Base-by-base conservation (phyloP, 352 stramenopile genomes). In the Globisporangium nunn region DNA sequence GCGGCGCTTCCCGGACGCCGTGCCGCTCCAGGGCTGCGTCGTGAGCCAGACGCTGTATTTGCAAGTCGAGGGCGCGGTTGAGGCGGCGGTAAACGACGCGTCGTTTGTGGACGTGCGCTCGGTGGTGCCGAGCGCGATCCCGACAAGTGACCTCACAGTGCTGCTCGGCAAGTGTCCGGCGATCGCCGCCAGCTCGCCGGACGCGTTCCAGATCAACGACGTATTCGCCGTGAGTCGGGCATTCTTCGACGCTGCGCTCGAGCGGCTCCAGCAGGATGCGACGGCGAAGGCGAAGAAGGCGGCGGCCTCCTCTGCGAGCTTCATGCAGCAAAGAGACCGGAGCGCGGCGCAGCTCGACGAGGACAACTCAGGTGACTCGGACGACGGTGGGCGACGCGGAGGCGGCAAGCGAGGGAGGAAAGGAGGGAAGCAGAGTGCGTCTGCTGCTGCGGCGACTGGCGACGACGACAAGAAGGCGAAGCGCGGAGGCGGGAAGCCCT, bases 61-160 rank as follows among this genome's bases (percentile, higher is more conserved):
- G 14, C 78, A 91, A 55, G 39, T 94, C 3, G 84, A 94, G 50
- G 82, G 72, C 29, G 73, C 78, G 11, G 72, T 94, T 6, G 84
- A 94, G 41, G 75, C 75, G 1, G 78, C 75, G 0, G 66, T 84
- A n/a, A 81, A 80, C n/a, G 84, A 93, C 10, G 64, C 61, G n/a
- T 74, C 67, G 12, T 71, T 84, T 23, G 68, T 91, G 30, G 84
- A 94, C 60, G 67, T 81, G 44, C 64, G 75, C 0, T 63, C 64
- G 15, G 37, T 92, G 28, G 37, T 94, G n/a, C 84, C 84, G 6
- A 87, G 74, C 58, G 80, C 70, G 6, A 60, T 94, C 7, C 50
- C 67, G 14, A 18, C 54, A 7, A 63, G 51, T 15, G 81, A 91
- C 52, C 62, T 85, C 0, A 66, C 50, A 3, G 60, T 85, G 30